Evolutionary conservation across 2,329 filamentous ascomycete genomes (phyloP).

Genomic region (Fusarium subglutinans): DNA sequence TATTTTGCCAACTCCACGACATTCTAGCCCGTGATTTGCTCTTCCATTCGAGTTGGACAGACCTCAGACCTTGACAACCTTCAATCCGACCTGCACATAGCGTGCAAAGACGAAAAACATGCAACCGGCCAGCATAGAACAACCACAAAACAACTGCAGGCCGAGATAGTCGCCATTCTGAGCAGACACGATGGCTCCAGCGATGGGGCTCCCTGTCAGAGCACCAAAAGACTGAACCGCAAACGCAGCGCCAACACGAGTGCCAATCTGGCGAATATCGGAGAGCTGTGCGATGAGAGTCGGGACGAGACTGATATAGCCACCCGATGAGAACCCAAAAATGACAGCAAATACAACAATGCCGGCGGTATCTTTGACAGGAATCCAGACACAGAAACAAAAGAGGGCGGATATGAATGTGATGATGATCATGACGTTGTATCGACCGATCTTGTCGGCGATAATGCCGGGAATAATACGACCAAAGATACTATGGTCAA

Average conservation of each 20-base stretch:
- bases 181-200: constrained; percentile 65
- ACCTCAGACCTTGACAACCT: constrained; percentile 46
- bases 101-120: constrained; percentile 46
- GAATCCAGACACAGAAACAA: constrained; percentile 59
- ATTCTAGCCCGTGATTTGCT: background rate
- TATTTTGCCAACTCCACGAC: background rate
- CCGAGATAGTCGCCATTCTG: constrained; percentile 65
- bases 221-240: constrained; percentile 70
- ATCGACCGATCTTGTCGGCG: constrained; percentile 57
- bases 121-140: constrained; percentile 52
- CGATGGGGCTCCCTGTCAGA: constrained; percentile 74
- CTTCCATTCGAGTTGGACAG: background rate
- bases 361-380: constrained; percentile 60
- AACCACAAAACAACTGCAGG: constrained; percentile 72
- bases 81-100: constrained; percentile 49
- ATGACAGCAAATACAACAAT: constrained; percentile 72
- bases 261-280: constrained; percentile 74
- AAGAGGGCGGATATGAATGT: constrained; percentile 58
- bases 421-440: constrained; percentile 62
- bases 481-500: constrained; percentile 54
- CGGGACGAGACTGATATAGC: constrained; percentile 70
- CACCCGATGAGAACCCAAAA: constrained; percentile 75
- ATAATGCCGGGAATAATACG: constrained; percentile 61
- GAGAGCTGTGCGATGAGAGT: constrained; percentile 76
- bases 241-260: constrained; percentile 72